A percentile compares a stretch with the other conserved stretches of the same genome.
Evolutionary conservation across 805 yeast genomes (phyloP).

Genomic region (Nakazawaea ishiwadae): DNA sequence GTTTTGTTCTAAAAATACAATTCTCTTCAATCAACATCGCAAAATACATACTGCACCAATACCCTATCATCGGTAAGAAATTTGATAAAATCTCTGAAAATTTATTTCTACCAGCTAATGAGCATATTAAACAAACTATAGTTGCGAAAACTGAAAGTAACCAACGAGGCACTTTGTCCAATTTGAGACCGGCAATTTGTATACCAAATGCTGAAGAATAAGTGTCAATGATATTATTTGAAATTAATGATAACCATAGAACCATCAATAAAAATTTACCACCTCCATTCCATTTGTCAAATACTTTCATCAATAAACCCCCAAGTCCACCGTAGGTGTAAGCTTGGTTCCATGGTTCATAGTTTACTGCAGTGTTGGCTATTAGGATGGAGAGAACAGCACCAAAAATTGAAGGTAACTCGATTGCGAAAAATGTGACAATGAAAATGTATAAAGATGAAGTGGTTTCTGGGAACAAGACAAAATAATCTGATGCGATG

Average conservation of each 20-base stretch:
- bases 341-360: conserved; percentile 51
- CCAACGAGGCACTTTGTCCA: conserved; percentile 76
- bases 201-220: conserved; percentile 80
- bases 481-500: conserved; percentile 78
- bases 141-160: conserved; percentile 63
- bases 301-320: conserved; percentile 63
- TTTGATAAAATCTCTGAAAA: conserved; percentile 72
- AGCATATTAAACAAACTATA: conserved; percentile 58
- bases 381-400: conserved; percentile 67
- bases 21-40: conserved; percentile 71
- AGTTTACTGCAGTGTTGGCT: conserved; percentile 58
- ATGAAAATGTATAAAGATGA: conserved; percentile 48
- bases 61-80: conserved; percentile 87
- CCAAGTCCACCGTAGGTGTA: conserved; percentile 66
- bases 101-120: conserved; percentile 71
- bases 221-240: conserved; percentile 77
- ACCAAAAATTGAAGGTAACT: conserved; percentile 71
- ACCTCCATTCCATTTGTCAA: conserved; percentile 66
- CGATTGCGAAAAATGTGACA: conserved; percentile 62
- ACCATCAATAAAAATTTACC: conserved; percentile 74
- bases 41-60: conserved; percentile 83
- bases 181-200: conserved; percentile 52
- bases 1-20: conserved; percentile 54
- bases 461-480: conserved; percentile 71
- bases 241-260: conserved; percentile 67